phyloP scores from a whole-genome alignment of 2,329 filamentous ascomycete species.

The Capronia americana region DNA sequence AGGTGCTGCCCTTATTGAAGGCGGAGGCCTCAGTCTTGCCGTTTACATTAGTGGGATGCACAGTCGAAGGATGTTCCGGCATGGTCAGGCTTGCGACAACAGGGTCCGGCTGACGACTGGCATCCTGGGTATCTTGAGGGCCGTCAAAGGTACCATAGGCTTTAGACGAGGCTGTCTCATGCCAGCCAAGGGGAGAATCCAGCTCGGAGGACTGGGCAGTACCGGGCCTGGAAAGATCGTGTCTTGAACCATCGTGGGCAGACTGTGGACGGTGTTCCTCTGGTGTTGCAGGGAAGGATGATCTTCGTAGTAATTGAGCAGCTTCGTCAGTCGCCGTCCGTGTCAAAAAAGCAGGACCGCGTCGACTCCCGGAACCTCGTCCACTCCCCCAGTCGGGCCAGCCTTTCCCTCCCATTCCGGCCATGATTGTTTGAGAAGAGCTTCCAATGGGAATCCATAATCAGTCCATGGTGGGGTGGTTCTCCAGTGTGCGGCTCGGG shows the following conservation, averaged over 20 bases:
- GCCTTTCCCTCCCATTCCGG: constrained; percentile 29
- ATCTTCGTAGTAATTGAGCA: constrained; percentile 52
- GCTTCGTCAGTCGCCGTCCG: constrained; percentile 54
- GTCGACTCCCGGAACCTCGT: constrained; percentile 36
- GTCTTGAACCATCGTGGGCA: constrained; percentile 15
- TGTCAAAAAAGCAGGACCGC: constrained; percentile 53
- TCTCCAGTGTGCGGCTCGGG: neutral
- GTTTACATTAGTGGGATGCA: neutral
- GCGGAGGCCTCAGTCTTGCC: constrained; percentile 25
- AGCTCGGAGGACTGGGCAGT: constrained; percentile 22
- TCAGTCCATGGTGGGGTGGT: constrained; percentile 17
- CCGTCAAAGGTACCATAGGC: constrained; percentile 31
- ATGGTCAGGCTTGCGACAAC: neutral
- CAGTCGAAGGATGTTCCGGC: constrained; percentile 9
- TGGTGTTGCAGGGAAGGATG: constrained; percentile 37
- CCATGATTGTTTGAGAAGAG: constrained; percentile 23
- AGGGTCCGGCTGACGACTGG: neutral
- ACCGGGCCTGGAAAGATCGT: constrained; percentile 22
- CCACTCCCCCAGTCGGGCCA: constrained; percentile 31
- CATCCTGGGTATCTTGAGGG: constrained; percentile 7
- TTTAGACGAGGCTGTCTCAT: constrained; percentile 12
- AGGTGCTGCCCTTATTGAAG: constrained; percentile 11
- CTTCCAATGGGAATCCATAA: constrained; percentile 23
- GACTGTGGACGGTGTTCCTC: constrained; percentile 20
- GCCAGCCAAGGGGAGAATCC: neutral